Conservation (phyloP, 75 land plant genomes). For the Cryptomeria japonica region DNA sequence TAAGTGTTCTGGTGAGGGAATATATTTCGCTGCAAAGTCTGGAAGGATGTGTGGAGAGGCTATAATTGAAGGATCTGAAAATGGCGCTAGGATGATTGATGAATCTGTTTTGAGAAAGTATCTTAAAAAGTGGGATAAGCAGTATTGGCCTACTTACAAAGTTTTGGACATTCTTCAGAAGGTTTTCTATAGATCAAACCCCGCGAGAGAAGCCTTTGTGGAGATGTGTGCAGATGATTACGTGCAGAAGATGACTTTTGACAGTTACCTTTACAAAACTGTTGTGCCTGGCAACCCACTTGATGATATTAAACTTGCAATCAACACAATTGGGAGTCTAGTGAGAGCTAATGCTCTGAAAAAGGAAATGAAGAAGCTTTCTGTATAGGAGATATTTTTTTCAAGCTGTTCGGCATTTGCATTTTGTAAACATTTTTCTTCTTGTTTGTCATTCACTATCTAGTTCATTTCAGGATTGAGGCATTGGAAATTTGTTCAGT, state of each 20-base stretch:
- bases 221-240: conserved; percentile 98
- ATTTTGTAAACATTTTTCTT: background rate
- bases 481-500: background rate
- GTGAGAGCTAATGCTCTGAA: conserved; percentile 84
- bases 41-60: conserved; percentile 97
- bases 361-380: conserved; percentile 75
- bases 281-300: conserved; percentile 95
- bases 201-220: conserved; percentile 94
- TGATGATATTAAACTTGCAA: conserved; percentile 88
- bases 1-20: conserved; percentile 94
- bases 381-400: conserved; percentile 24
- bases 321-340: conserved; percentile 92
- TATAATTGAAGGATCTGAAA: conserved; percentile 80
- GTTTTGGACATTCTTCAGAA: conserved; percentile 93
- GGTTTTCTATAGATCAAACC: conserved; percentile 94
- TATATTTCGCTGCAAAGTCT: conserved; percentile 94
- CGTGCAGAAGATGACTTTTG: conserved; percentile 98
- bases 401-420: background rate
- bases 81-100: conserved; percentile 66
- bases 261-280: conserved; percentile 92
- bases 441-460: background rate
- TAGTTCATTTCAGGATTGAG: conserved; percentile 7
- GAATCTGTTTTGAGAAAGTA: conserved; percentile 73
- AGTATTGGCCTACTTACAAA: conserved; percentile 97
- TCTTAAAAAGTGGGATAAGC: conserved; percentile 83